Evolutionary conservation across 2,329 filamentous ascomycete genomes (phyloP).

Genomic region (Coniochaeta pulveracea): DNA sequence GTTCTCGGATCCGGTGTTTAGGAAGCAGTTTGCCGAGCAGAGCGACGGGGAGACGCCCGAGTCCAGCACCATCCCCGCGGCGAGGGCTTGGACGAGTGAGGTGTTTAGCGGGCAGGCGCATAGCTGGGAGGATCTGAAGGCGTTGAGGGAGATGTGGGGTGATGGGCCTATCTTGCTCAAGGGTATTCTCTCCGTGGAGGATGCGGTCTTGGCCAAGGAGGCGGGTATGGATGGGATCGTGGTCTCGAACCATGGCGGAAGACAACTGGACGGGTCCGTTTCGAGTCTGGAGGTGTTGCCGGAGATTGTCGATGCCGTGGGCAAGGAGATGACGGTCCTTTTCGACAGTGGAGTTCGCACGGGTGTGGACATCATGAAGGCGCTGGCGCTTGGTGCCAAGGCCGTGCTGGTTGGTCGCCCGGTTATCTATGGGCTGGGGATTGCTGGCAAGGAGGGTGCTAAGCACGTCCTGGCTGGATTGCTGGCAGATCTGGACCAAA

Average conservation of each 20-base stretch:
- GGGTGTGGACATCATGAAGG: constrained; percentile 47
- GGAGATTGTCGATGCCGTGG: constrained; percentile 50
- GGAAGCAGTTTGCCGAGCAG: constrained; percentile 40
- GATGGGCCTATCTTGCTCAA: constrained; percentile 52
- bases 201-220: constrained; percentile 31
- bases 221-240: constrained; percentile 38
- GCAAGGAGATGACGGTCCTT: constrained; percentile 45
- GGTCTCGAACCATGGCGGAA: constrained; percentile 46
- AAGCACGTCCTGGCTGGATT: constrained; percentile 36
- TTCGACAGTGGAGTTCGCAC: constrained; percentile 48
- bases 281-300: constrained; percentile 45
- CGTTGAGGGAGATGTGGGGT: constrained; percentile 43
- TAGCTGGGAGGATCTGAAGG: constrained; percentile 50
- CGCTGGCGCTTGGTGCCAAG: constrained; percentile 41
- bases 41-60: constrained; percentile 31
- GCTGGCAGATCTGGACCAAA: constrained; percentile 41
- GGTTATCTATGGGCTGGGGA: constrained; percentile 44
- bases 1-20: constrained; percentile 57
- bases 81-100: constrained; percentile 37
- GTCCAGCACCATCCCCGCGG: constrained; percentile 36
- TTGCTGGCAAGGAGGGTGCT: constrained; percentile 43
- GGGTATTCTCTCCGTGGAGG: constrained; percentile 40
- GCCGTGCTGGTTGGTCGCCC: constrained; percentile 46
- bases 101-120: constrained; percentile 41
- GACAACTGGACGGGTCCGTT: constrained; percentile 44